phyloP scores from a whole-genome alignment of 768 basidiomycete genomes.

The Kwoniella mangroviensis region DNA sequence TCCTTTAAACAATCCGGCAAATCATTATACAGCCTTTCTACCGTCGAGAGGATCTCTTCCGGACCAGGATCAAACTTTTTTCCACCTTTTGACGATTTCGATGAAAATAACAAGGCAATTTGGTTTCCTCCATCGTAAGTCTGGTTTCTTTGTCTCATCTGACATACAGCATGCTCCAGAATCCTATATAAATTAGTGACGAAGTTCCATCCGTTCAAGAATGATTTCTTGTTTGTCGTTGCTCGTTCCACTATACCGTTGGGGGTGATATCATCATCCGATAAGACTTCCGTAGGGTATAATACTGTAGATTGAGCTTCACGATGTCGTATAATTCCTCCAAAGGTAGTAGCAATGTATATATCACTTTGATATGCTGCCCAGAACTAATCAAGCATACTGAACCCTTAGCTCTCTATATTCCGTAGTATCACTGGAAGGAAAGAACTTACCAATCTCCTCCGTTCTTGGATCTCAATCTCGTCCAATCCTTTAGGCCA shows the following conservation, averaged over 20 bases:
- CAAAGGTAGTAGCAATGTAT: conserved; percentile 45
- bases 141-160: conserved; percentile 20
- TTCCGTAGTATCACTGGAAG: no score
- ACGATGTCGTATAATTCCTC: conserved; percentile 40
- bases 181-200: conserved; percentile 48
- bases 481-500: conserved; percentile 40
- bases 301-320: conserved; percentile 45
- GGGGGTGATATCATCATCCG: conserved; percentile 41
- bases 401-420: no score
- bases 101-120: conserved; percentile 17
- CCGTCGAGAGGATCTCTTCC: conserved; percentile 29
- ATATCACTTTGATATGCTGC: conserved; percentile 43
- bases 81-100: not conserved
- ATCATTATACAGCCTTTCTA: conserved; percentile 31
- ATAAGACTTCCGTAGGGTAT: conserved; percentile 48
- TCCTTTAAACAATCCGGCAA: conserved; percentile 40
- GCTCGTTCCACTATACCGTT: conserved; percentile 7
- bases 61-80: conserved; percentile 7
- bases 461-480: conserved; percentile 43
- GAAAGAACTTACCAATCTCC: conserved; percentile 42
- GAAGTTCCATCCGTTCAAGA: conserved; percentile 50
- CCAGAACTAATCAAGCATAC: conserved; percentile 39
- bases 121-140: conserved; percentile 12
- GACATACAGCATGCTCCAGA: conserved; percentile 42
- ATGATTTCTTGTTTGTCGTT: conserved; percentile 25